Base-by-base conservation (phyloP, 2,329 filamentous ascomycete species). In the Arthrobotrys musiformis region DNA sequence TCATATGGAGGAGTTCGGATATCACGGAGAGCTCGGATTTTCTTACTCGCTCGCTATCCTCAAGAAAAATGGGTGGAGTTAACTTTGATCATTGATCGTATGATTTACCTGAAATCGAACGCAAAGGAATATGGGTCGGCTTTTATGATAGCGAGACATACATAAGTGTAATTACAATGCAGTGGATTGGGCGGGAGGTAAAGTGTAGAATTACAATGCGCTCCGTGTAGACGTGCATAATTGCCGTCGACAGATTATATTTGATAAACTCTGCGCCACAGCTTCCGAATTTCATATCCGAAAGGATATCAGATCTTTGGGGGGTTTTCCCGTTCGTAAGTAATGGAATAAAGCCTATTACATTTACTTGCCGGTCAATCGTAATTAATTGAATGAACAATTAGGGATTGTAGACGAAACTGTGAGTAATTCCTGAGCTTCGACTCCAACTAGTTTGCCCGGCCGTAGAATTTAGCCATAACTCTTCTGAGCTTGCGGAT, bases 21-120 rank as follows among this genome's bases (percentile, higher is more conserved):
- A 58, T 58, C 30, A 58, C 54, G 54, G 54, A 35, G 54, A 58
- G 54, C 54, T 58, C 54, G 19, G 50, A 33, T 58, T 58, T 40
- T n/a, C n/a, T 13, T 6, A 24, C 15, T 26, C 24, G 9, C 33
- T 37, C 4, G 30, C 17, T 26, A 26, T 58, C 19, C 15, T 40
- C 48, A 22, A 2, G 17, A 46, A 1, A 26, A 58, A 58, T n/a
- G 19, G 30, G 54, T 40, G 54, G 54, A 58, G 54, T 35, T 56
- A 28, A 22, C 40, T 56, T n/a, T 28, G 28, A 56, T 11, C 44
- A 48, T 35, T 56, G 50, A 35, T 35, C 50, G 28, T 56, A 56
- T 28, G 50, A 56, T 56, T n/a, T 15, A 22, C 15, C 24, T 56
- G 22, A 13, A 58, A 40, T 56, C 7, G 28, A 35, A n/a, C 6